Evolutionary conservation across 495 filamentous ascomycete genomes (phyloP).

Genomic region (Podospora fimiseda): DNA sequence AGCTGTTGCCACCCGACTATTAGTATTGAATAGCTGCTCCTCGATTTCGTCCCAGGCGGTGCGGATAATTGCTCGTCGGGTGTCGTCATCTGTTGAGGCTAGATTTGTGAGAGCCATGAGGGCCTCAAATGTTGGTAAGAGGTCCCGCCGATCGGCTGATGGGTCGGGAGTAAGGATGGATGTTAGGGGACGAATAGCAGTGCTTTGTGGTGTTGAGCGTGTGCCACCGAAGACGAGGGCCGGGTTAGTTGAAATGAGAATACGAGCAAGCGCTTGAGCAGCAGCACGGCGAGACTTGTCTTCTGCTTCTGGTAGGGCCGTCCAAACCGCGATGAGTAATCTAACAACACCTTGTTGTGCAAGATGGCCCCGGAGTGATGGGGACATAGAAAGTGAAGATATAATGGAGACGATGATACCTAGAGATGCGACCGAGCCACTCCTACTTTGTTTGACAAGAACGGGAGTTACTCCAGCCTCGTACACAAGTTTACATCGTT

Average conservation of each 20-base stretch:
- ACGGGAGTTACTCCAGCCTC: constrained; percentile 67
- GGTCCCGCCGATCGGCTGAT: constrained; percentile 60
- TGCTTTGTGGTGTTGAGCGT: constrained; percentile 62
- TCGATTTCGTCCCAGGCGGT: constrained; percentile 67
- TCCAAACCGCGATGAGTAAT: constrained; percentile 63
- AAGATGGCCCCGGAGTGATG: constrained; percentile 66
- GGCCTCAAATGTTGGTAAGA: constrained; percentile 85
- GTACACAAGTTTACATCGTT: constrained; percentile 70
- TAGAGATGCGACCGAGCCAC: constrained; percentile 57
- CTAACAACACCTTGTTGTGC: constrained; percentile 90
- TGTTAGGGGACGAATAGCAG: constrained; percentile 72
- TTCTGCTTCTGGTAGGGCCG: constrained; percentile 49
- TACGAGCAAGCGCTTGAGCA: constrained; percentile 83
- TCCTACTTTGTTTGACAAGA: constrained; percentile 63
- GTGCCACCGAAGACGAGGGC: constrained; percentile 74
- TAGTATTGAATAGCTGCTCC: constrained; percentile 71
- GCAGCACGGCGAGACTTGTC: constrained; percentile 51
- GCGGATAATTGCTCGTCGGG: constrained; percentile 64
- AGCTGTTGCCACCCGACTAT: constrained; percentile 71
- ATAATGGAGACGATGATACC: constrained; percentile 68
- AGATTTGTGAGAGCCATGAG: constrained; percentile 91
- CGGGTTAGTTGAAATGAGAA: constrained; percentile 86
- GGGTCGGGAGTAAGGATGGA: constrained; percentile 57
- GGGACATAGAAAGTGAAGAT: constrained; percentile 62
- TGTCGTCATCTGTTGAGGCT: constrained; percentile 67